Base-by-base conservation (phyloP, 2,329 filamentous ascomycete species). In the Teratosphaeriaceae sp. region DNA sequence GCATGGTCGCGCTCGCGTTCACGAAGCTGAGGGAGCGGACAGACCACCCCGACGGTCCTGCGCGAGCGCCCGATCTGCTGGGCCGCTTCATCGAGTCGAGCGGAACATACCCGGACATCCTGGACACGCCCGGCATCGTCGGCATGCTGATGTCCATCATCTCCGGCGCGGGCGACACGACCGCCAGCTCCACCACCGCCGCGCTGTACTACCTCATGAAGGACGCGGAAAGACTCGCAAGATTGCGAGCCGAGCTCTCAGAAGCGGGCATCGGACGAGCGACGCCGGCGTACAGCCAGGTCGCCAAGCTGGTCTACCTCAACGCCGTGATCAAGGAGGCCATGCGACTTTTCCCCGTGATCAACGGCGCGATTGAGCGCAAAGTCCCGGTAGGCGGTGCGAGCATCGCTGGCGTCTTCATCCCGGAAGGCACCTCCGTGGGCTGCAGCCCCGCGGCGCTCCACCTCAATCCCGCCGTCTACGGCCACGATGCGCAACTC, bases 291-390 rank as follows among this genome's bases (percentile, higher is more conserved):
- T 11, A 38, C 36, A 24, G 22, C 22, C 20, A 38, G 26, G 22
- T 26, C 22, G 5, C 15, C 36, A 38, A 38, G 20, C 20, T 68
- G 12, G 55, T 58, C 3, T 72, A 68, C 45, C 56, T 71, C 47
- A 61, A 67, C 20, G 67, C 68, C 2, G 65, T 65, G 39, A 62
- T 71, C 15, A 63, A 67, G 40, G 69, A 72, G 51, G 65, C 61
- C 2, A 53, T 71, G 13, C 58, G 69, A 9, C 59, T 71, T 38
- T 68, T 67, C 48, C 67, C 67, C 2, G 65, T 67, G 0, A 6
- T 63, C 65, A 12, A 57, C 58, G 27, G 65, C 64, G 13, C 55
- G 2, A 27, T 70, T 15, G 53, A 65, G 12, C 60, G 67, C 4
- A 53, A 56, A 5, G 58, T 63, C 0, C 61, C 64, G 5, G 52